Percentiles rank a stretch among this genome's conserved stretches.
These are phyloP conservation scores for Emmonsiellopsis sp. DNA, from an alignment of 2,329 filamentous ascomycete species.

Conservation along the genomic window DNA sequence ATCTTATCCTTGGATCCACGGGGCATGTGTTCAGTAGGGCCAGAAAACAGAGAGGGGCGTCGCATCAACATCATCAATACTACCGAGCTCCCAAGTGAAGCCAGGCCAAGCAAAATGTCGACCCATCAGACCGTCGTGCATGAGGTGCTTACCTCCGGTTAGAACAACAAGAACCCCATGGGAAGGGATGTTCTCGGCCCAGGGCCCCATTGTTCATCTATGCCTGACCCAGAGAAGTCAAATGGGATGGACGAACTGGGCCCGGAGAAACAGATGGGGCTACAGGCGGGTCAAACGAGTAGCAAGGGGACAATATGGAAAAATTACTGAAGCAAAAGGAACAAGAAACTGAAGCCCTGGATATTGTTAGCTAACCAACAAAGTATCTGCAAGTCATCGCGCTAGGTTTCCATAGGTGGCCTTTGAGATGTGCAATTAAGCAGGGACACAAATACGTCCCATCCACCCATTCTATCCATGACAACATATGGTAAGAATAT, in stretches of 20 bases:
- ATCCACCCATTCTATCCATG: too few species aligned
- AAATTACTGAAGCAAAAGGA: too few species aligned
- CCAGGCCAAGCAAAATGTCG: neutral
- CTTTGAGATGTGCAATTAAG: too few species aligned
- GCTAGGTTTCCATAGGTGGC: too few species aligned
- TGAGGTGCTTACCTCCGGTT: neutral
- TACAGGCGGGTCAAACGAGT: neutral
- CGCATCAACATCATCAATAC: neutral
- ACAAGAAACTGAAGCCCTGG: too few species aligned
- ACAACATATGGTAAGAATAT: neutral
- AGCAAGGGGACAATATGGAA: too few species aligned
- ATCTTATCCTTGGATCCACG: constrained; percentile 7
- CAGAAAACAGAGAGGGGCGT: neutral
- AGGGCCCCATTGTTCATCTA: neutral
- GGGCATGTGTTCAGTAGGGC: constrained; percentile 6
- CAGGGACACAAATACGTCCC: too few species aligned
- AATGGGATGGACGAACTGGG: neutral
- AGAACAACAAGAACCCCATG: neutral
- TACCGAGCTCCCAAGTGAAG: neutral
- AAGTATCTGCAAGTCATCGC: too few species aligned
- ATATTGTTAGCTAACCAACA: too few species aligned
- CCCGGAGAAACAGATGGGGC: too few species aligned
- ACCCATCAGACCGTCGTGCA: neutral
- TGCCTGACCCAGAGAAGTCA: neutral
- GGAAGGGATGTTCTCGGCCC: neutral